These are phyloP conservation scores for Plantago ovata DNA, from an alignment of 257 asterid species.

Conservation along the genomic window DNA sequence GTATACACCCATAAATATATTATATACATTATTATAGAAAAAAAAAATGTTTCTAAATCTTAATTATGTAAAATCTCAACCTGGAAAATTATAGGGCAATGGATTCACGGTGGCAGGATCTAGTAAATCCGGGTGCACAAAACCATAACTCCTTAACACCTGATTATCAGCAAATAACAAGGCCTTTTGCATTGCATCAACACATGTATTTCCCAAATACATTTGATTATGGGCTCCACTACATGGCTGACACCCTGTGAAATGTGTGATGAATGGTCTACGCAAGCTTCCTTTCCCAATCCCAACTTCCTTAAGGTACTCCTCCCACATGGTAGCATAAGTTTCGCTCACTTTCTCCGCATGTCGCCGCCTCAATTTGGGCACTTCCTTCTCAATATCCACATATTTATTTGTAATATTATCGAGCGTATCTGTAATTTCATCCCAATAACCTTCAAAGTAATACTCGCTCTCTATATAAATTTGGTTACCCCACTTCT, in stretches of 20 bases:
- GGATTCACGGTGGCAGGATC: slow-evolving; percentile 66
- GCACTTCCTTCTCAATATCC: slow-evolving; percentile 42
- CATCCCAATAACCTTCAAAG: slow-evolving; percentile 93
- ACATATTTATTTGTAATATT: slow-evolving; percentile 51
- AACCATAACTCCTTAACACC: slow-evolving; percentile 81
- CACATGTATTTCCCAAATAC: slow-evolving; percentile 73
- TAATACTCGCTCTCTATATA: slow-evolving; percentile 69
- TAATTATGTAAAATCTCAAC: slow-evolving; percentile 18
- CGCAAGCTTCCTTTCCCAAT: slow-evolving; percentile 73
- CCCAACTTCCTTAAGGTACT: slow-evolving; percentile 68
- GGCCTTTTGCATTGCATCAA: slow-evolving; percentile 78
- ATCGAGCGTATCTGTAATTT: slow-evolving; percentile 52
- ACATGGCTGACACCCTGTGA: slow-evolving; percentile 98
- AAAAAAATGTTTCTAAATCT: background rate
- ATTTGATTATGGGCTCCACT: slow-evolving; percentile 80
- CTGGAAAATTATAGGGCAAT: slow-evolving; percentile 71
- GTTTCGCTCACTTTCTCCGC: slow-evolving; percentile 73
- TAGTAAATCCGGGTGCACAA: slow-evolving; percentile 47
- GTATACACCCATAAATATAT: background rate
- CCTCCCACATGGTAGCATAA: slow-evolving; percentile 59
- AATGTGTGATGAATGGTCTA: slow-evolving; percentile 89
- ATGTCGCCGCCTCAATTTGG: slow-evolving; percentile 56
- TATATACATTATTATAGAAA: background rate
- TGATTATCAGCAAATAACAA: slow-evolving; percentile 88
- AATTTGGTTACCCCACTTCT: slow-evolving; percentile 64